Percentiles rank a stretch among this genome's conserved stretches.
Conservation (phyloP, 306 rosid genomes). For the Cucumis hystrix region DNA sequence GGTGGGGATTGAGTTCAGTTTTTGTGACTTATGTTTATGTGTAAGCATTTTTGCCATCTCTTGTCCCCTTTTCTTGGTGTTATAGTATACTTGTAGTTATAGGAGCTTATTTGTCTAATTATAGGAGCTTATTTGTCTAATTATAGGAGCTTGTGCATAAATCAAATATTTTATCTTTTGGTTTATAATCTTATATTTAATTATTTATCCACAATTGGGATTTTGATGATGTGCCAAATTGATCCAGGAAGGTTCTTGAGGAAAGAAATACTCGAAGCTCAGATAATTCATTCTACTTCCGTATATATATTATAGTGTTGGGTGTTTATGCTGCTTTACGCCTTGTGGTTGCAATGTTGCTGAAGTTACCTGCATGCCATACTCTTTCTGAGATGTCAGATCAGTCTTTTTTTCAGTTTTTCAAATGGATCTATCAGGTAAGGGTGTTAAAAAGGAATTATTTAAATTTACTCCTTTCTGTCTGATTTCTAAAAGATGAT, state of each 20-base stretch:
- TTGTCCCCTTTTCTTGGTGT: not conserved
- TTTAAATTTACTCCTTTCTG: not conserved
- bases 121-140: not conserved
- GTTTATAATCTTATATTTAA: not conserved
- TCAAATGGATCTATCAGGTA: conserved; percentile 96
- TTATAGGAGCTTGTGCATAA: not conserved
- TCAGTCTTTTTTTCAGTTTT: conserved; percentile 87
- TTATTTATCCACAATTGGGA: not conserved
- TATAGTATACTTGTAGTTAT: no score
- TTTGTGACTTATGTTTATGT: conserved; percentile 58
- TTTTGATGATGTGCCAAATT: conserved; percentile 3
- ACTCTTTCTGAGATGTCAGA: conserved; percentile 74
- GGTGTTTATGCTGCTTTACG: conserved; percentile 74
- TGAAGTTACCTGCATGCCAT: conserved; percentile 84
- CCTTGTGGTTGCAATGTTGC: conserved; percentile 40
- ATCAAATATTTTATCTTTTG: not conserved
- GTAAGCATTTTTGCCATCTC: conserved; percentile 30
- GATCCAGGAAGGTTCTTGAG: conserved; percentile 82
- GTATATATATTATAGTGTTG: conserved; percentile 77
- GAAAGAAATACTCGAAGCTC: conserved; percentile 52
- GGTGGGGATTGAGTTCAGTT: conserved; percentile 75
- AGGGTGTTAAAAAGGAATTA: not conserved
- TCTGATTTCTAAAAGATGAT: not conserved
- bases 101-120: no score
- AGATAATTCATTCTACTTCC: conserved; percentile 70